These are phyloP conservation scores for Trichoderma asperellum DNA, from an alignment of 2,329 filamentous ascomycete species.

Conservation along the genomic window DNA sequence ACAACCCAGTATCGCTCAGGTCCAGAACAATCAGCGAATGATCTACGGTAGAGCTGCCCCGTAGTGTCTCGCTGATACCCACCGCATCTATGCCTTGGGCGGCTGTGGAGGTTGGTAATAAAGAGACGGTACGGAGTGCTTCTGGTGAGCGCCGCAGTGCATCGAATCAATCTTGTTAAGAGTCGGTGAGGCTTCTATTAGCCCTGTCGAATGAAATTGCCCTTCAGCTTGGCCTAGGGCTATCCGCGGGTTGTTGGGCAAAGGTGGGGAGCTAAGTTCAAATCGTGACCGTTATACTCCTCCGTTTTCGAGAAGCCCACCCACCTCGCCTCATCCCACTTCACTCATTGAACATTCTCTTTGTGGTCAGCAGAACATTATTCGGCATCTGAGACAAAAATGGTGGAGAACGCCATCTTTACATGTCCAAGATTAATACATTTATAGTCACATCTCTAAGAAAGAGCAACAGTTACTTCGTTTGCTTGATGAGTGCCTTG, in stretches of 20 bases:
- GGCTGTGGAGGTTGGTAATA: neutral
- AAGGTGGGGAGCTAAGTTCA: constrained; percentile 7
- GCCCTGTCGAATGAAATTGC: constrained; percentile 11
- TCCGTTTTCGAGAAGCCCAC: neutral
- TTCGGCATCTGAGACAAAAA: neutral
- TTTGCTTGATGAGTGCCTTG: neutral
- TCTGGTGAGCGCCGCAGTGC: neutral
- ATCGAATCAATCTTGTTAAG: neutral
- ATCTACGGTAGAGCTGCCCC: neutral
- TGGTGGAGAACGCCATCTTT: neutral
- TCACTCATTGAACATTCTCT: neutral
- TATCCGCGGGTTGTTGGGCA: constrained; percentile 8
- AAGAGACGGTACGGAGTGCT: neutral
- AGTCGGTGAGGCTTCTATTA: constrained; percentile 17
- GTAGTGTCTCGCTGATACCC: constrained; percentile 8
- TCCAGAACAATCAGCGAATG: neutral
- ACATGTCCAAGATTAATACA: neutral
- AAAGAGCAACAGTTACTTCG: neutral
- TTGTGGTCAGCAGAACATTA: neutral
- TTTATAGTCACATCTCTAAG: too few species aligned
- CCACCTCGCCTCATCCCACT: neutral
- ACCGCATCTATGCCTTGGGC: neutral
- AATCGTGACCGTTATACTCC: neutral
- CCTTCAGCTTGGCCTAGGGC: constrained; percentile 8
- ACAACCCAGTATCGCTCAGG: neutral